These are phyloP conservation scores for Kandelia obovata DNA, from an alignment of 345 rosid species.

Conservation along the genomic window DNA sequence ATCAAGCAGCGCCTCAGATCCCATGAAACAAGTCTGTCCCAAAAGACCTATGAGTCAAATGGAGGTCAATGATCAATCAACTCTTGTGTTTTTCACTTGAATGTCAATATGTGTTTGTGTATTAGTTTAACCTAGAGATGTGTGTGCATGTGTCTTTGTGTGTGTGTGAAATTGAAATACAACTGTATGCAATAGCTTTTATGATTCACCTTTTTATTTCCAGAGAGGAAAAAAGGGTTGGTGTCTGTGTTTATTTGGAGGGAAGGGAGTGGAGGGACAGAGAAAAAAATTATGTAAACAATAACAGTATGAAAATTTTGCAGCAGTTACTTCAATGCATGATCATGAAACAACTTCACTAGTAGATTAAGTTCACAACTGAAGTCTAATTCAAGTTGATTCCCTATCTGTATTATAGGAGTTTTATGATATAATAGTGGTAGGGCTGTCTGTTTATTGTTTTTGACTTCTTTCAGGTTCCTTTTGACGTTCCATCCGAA, in stretches of 20 bases:
- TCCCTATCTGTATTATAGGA: not conserved
- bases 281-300: no score
- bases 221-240: no score
- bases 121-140: not conserved
- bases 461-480: conserved; percentile 46
- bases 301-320: no score
- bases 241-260: no score
- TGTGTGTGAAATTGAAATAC: no score
- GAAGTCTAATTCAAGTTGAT: not conserved
- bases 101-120: not conserved
- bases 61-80: conserved; percentile 53
- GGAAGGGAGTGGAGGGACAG: no score
- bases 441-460: conserved; percentile 1
- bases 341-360: no score
- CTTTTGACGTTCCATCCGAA: conserved; percentile 55
- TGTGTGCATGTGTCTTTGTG: not conserved
- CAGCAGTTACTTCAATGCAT: no score
- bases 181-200: no score
- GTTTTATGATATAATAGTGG: not conserved
- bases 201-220: no score
- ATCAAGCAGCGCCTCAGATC: conserved; percentile 46
- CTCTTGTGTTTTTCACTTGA: not conserved
- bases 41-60: conserved; percentile 82
- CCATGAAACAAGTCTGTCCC: conserved; percentile 62
- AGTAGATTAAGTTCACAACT: not conserved